Evolutionary conservation across 495 filamentous ascomycete genomes (phyloP).

Genomic region (Penicillium simplicissimum): DNA sequence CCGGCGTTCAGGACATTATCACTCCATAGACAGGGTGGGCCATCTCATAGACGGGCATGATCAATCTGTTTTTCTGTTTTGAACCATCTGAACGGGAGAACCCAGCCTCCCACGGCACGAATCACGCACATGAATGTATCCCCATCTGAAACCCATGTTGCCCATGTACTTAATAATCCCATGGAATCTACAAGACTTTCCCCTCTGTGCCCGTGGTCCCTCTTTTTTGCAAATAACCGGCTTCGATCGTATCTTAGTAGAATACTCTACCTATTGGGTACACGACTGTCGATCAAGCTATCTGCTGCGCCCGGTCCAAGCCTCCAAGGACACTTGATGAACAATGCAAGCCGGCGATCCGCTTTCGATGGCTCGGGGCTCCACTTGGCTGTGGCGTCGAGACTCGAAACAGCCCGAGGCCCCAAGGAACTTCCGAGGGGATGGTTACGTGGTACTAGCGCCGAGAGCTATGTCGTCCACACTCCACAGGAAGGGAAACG

Average conservation of each 20-base stretch:
- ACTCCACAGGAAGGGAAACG: not conserved
- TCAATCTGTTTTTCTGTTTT: slow-evolving; percentile 21
- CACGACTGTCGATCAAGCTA: not conserved
- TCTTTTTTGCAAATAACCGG: too few species aligned
- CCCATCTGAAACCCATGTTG: slow-evolving; percentile 1
- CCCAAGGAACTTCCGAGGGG: not conserved
- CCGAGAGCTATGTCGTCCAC: not conserved
- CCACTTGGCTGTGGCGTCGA: slow-evolving; percentile 10
- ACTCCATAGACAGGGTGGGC: slow-evolving; percentile 21
- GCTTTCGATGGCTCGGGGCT: slow-evolving; percentile 3
- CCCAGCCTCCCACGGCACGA: slow-evolving; percentile 21
- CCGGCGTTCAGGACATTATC: slow-evolving; percentile 23
- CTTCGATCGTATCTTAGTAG: too few species aligned
- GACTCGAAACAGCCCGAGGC: not conserved
- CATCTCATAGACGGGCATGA: slow-evolving; percentile 27
- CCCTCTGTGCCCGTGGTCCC: not conserved
- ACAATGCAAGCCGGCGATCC: slow-evolving; percentile 11
- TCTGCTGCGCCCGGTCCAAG: slow-evolving; percentile 3
- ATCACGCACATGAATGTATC: slow-evolving; percentile 14
- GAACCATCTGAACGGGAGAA: slow-evolving; percentile 15
- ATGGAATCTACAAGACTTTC: not conserved
- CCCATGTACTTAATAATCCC: slow-evolving; percentile 15
- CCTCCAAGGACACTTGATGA: not conserved
- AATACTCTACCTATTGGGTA: not conserved
- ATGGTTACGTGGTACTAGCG: slow-evolving; percentile 9